Evolutionary conservation across 73 alveolate species (phyloP).

Genomic region (Uronychia setigera): DNA sequence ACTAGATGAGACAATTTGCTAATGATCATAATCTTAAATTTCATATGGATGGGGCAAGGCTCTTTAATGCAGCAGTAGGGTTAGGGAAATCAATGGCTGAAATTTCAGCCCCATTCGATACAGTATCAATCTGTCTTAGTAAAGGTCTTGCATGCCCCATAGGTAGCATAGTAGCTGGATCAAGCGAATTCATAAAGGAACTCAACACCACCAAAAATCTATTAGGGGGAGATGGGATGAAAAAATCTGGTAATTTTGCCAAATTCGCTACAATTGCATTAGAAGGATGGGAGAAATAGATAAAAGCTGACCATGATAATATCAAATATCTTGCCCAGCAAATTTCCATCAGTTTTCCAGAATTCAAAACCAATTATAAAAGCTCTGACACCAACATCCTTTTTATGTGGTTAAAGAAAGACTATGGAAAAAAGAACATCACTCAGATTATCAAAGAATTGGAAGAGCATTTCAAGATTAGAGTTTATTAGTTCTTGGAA

Average conservation of each 20-base stretch:
- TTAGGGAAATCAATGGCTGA: slow-evolving; percentile 34
- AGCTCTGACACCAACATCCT: slow-evolving; percentile 1
- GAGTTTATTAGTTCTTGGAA: not conserved
- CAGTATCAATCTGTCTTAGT: slow-evolving; percentile 61
- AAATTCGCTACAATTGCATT: slow-evolving; percentile 46
- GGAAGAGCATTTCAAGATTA: not conserved
- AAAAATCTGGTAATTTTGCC: too few species aligned
- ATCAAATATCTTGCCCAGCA: slow-evolving; percentile 7
- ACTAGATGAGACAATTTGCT: slow-evolving; percentile 32
- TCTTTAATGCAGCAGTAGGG: slow-evolving; percentile 67
- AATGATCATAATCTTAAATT: slow-evolving; percentile 22
- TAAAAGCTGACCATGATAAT: slow-evolving; percentile 31
- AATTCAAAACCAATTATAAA: not conserved
- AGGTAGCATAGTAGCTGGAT: slow-evolving; percentile 74
- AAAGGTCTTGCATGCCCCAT: slow-evolving; percentile 77
- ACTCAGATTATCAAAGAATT: not conserved
- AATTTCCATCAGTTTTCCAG: not conserved
- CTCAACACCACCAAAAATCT: slow-evolving; percentile 42
- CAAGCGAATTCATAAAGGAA: slow-evolving; percentile 32
- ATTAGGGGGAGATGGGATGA: slow-evolving; percentile 76
- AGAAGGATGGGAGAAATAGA: slow-evolving; percentile 36
- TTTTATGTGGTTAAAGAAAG: not conserved
- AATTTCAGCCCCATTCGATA: slow-evolving; percentile 42
- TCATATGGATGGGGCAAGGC: slow-evolving; percentile 82
- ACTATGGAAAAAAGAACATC: not conserved